Conservation (phyloP, 75 land plant species). For the Pinus tabuliformis region DNA sequence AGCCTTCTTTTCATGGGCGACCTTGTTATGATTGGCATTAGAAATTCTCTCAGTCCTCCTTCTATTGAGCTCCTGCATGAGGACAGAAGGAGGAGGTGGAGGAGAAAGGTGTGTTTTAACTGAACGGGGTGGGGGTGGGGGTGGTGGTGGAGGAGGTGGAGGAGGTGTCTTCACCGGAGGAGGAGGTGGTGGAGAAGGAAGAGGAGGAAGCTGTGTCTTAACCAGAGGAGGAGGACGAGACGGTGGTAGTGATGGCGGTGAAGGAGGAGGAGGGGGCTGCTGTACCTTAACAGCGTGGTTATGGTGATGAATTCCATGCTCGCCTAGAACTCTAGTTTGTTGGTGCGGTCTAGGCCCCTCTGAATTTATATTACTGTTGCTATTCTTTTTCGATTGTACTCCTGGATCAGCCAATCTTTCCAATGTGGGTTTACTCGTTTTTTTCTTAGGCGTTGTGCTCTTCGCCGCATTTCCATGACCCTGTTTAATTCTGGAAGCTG, state of each 20-base stretch:
- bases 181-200: neutral
- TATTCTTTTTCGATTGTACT: constrained; percentile 5
- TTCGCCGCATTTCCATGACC: neutral
- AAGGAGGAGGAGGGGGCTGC: too few species aligned
- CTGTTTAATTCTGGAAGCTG: neutral
- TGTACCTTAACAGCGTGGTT: too few species aligned
- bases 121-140: neutral
- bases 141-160: neutral
- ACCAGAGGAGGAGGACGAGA: neutral
- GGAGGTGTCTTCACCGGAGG: neutral
- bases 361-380: neutral
- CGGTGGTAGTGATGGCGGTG: too few species aligned
- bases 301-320: too few species aligned
- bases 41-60: constrained; percentile 4
- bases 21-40: neutral
- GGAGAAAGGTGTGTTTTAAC: neutral
- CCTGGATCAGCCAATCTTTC: neutral
- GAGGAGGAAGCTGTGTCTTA: neutral
- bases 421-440: neutral
- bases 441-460: neutral
- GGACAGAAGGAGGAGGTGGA: neutral
- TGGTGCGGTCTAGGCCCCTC: neutral
- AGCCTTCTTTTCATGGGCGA: neutral
- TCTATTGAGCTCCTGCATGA: constrained; percentile 2
- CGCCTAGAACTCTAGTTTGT: neutral